Percentiles rank a stretch among this genome's conserved stretches.
Evolutionary conservation across 2,329 filamentous ascomycete genomes (phyloP).

Genomic region (Xylariaceae sp.): DNA sequence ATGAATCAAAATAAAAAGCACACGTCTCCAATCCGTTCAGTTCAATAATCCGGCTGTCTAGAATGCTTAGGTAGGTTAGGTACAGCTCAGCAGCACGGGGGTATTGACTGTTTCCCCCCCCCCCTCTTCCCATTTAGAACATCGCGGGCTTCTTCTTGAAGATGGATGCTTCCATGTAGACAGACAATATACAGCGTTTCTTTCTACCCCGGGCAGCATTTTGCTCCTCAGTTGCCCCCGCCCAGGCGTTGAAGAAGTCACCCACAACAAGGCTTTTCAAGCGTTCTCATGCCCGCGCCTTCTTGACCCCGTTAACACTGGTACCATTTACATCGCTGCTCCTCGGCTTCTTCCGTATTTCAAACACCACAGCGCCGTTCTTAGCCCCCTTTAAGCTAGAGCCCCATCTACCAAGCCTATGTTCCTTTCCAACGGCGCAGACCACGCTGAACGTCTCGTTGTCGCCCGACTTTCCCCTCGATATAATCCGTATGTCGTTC

Average conservation of each 20-base stretch:
- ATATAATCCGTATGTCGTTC: slow-evolving; percentile 83
- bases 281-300: background rate
- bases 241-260: background rate
- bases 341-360: slow-evolving; percentile 44
- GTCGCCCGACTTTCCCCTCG: slow-evolving; percentile 66
- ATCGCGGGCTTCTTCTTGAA: background rate
- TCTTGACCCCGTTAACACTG: background rate
- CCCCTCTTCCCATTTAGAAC: background rate
- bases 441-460: slow-evolving; percentile 75
- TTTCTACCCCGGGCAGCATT: too few species aligned
- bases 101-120: too few species aligned
- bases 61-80: too few species aligned
- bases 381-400: slow-evolving; percentile 57
- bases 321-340: background rate
- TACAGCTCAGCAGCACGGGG: too few species aligned
- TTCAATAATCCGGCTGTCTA: too few species aligned
- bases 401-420: slow-evolving; percentile 73
- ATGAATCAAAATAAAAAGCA: too few species aligned
- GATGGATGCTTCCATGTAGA: background rate
- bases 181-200: background rate
- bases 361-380: slow-evolving; percentile 85
- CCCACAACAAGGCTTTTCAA: background rate
- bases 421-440: slow-evolving; percentile 80
- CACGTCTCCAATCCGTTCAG: too few species aligned
- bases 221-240: too few species aligned